phyloP scores from a whole-genome alignment of 306 rosid species.

The Potentilla sterilis region DNA sequence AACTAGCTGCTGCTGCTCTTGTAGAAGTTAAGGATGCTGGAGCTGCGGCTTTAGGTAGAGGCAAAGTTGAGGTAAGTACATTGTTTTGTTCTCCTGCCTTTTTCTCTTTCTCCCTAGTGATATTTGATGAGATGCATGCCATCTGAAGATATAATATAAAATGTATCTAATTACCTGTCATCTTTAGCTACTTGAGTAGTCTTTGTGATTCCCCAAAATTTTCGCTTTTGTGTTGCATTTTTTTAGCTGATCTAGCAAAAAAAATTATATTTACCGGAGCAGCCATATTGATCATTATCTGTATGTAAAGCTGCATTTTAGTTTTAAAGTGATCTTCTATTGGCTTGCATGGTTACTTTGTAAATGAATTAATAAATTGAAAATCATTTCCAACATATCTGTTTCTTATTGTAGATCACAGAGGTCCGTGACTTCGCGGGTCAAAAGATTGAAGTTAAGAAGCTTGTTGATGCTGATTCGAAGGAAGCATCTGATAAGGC shows the following conservation, averaged over 20 bases:
- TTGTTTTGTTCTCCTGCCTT: constrained; percentile 7
- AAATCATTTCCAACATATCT: constrained; percentile 13
- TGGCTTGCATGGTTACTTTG: constrained; percentile 10
- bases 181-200: constrained; percentile 5
- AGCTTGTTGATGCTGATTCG: constrained; percentile 81
- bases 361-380: not conserved
- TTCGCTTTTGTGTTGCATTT: not conserved
- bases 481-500: constrained; percentile 75
- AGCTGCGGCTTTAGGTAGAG: constrained; percentile 50
- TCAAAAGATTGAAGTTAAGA: constrained; percentile 78
- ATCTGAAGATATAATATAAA: not conserved
- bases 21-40: constrained; percentile 52
- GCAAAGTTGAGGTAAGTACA: constrained; percentile 72
- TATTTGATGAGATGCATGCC: constrained; percentile 1
- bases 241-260: not conserved
- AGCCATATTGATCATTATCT: not conserved
- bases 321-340: not conserved
- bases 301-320: not conserved
- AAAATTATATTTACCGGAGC: not conserved
- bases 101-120: not conserved
- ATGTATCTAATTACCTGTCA: not conserved
- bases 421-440: constrained; percentile 98
- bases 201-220: not conserved
- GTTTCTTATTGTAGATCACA: constrained; percentile 54
- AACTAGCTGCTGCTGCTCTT: constrained; percentile 87